Percentiles rank a stretch among this genome's conserved stretches.
phyloP scores from a whole-genome alignment of 305 asterid genomes.

The Fraxinus angustifolia region DNA sequence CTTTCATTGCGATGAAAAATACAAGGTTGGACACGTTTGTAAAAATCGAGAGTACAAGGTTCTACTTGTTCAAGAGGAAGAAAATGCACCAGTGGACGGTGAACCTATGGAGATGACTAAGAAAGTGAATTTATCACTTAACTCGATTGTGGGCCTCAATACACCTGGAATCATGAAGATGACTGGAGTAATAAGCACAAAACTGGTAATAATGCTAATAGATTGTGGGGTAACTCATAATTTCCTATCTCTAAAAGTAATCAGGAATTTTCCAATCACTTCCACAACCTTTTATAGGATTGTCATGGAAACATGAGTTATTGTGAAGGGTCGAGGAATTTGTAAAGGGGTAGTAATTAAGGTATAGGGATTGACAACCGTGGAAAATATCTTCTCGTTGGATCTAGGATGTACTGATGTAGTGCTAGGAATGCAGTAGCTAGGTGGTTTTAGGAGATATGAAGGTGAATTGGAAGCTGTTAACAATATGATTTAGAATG shows the following conservation, averaged over 20 bases:
- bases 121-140: not conserved
- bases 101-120: not conserved
- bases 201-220: too few species aligned
- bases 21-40: too few species aligned
- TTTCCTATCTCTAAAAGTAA: not conserved
- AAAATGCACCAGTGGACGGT: not conserved
- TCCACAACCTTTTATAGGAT: not conserved
- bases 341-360: not conserved
- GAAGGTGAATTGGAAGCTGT: not conserved
- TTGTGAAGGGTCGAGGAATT: not conserved
- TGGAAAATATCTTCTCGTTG: not conserved
- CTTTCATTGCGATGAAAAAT: not conserved
- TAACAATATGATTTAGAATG: not conserved
- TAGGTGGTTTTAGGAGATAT: not conserved
- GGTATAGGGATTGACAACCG: not conserved
- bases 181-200: not conserved
- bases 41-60: not conserved
- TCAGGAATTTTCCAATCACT: not conserved
- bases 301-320: not conserved
- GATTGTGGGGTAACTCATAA: not conserved
- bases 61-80: not conserved
- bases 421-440: not conserved
- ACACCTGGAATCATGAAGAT: not conserved
- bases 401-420: not conserved
- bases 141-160: not conserved